These are phyloP conservation scores for Lantana camara DNA, from an alignment of 257 asterid genomes.

Conservation along the genomic window DNA sequence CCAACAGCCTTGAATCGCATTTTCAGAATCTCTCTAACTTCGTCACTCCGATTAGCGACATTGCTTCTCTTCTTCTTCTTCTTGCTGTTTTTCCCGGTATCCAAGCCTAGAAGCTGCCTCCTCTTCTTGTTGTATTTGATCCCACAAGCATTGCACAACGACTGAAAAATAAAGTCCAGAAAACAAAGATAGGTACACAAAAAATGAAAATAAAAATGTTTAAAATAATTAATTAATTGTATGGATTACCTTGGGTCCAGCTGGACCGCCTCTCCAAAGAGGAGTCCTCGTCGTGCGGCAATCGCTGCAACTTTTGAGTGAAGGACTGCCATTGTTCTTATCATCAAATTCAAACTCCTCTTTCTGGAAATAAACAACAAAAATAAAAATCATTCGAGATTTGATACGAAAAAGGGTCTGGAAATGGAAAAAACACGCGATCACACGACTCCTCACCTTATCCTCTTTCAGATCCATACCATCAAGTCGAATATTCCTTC, in stretches of 20 bases:
- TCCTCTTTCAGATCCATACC: constrained; percentile 63
- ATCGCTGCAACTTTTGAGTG: constrained; percentile 50
- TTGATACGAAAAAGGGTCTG: not conserved
- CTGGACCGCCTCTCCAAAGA: constrained; percentile 85
- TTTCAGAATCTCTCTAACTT: constrained; percentile 40
- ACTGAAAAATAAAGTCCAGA: constrained; percentile 34
- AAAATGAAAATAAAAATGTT: not conserved
- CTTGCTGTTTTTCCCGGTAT: constrained; percentile 28
- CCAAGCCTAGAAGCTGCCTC: constrained; percentile 60
- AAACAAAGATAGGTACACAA: not conserved
- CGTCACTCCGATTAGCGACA: constrained; percentile 15
- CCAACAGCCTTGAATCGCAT: constrained; percentile 54
- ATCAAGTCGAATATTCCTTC: constrained; percentile 25
- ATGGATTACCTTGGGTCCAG: constrained; percentile 62
- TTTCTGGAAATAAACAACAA: constrained; percentile 32
- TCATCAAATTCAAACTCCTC: constrained; percentile 36
- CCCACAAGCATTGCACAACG: constrained; percentile 87
- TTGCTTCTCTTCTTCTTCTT: constrained; percentile 49
- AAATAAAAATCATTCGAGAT: not conserved
- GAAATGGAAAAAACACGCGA: not conserved
- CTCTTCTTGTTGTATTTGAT: constrained; percentile 82
- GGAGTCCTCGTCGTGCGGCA: constrained; percentile 73
- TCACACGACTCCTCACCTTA: constrained; percentile 38
- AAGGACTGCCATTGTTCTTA: constrained; percentile 24
- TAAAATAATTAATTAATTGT: not conserved